phyloP scores from a whole-genome alignment of 1,139 yeast species.

The Pichia sp. region DNA sequence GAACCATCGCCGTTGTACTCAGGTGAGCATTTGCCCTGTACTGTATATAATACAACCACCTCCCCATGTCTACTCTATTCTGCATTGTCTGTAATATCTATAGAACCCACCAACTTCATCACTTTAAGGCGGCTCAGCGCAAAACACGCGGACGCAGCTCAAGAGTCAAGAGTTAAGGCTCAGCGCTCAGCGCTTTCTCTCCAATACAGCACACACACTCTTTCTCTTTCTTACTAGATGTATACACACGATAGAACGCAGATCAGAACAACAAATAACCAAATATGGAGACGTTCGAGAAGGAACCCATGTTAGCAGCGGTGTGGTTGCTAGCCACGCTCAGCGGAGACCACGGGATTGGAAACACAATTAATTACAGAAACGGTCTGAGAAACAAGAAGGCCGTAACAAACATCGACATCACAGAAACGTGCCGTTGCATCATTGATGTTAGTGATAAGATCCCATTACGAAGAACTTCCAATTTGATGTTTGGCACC shows the following conservation, averaged over 20 bases:
- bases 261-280: too few relatives aligned
- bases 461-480: conserved; percentile 38
- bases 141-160: too few relatives aligned
- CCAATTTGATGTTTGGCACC: conserved; percentile 51
- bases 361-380: conserved; percentile 24
- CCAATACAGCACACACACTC: too few relatives aligned
- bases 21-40: conserved; percentile 6
- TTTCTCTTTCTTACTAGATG: too few relatives aligned
- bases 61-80: background rate
- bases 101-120: too few relatives aligned
- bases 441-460: conserved; percentile 27
- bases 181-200: too few relatives aligned
- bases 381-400: conserved; percentile 30
- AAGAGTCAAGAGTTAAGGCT: too few relatives aligned
- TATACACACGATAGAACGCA: too few relatives aligned
- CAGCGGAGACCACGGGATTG: conserved; percentile 1
- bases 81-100: too few relatives aligned
- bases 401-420: conserved; percentile 27
- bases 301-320: background rate
- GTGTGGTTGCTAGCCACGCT: conserved; percentile 11
- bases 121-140: too few relatives aligned
- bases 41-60: too few relatives aligned
- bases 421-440: conserved; percentile 39
- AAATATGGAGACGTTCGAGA: too few relatives aligned
- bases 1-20: conserved; percentile 33